Evolutionary conservation across 192 early-diverging fungal genomes (phyloP), one percentile per base, ranked within the genome.

Genomic region (Coemansia erecta): DNA sequence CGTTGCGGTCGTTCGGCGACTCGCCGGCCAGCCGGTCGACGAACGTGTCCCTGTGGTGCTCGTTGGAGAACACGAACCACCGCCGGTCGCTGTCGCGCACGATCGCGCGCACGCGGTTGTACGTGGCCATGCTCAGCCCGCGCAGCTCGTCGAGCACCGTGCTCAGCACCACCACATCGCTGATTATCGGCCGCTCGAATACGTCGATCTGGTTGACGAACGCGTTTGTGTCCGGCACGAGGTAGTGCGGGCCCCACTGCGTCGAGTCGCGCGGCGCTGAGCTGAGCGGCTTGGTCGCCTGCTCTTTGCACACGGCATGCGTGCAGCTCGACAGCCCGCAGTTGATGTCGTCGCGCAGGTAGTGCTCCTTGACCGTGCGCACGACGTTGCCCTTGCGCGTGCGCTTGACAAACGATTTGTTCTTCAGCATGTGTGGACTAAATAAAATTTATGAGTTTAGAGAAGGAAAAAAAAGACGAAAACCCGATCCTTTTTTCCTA

Each of bases 151-250:
- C 89, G 33, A 93, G 82, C 8, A 97, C 95, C 0, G 97, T 99
- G 71, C 94, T 92, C 19, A 97, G 79, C 10, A 99, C 85, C 58
- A 99, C 85, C 15, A 99, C 92, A 64, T 99, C 84, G 46, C 86
- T 85, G 68, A 97, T 88, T 44, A 87, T 85, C 26, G 84, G 68
- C 54, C 96, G 92, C 71, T 95, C 94, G 63, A 99, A 86, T 17
- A 97, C 81, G 73, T 99, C 97, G 63, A 99, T 92, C 71, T 93
- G 91, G 71, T 91, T 89, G 72, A 90, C 83, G 56, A 93, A 87
- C 8, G 95, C 89, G 74, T 99, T 99, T 56, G 97, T 99, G 72
- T 99, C 97, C 9, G 94, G 93, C 21, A 99, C 76, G 39, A 99
- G 62, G 54, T 86, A 94, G 69, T 95, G 89, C 4, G 85, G 82